Evolutionary conservation across 2,329 filamentous ascomycete genomes (phyloP).

Genomic region (Ophiostoma sp.): DNA sequence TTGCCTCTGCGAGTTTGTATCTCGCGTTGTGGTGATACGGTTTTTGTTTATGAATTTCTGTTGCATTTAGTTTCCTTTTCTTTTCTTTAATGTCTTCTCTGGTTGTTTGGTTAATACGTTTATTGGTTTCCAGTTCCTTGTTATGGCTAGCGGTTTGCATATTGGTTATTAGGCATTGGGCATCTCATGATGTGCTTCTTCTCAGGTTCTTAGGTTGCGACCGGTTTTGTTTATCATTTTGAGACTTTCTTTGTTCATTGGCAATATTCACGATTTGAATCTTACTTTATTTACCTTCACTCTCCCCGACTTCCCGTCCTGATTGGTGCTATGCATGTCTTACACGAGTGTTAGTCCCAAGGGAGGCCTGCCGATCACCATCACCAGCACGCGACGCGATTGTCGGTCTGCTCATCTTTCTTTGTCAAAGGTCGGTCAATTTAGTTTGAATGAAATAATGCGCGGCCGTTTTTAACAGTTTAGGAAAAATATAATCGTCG

Average conservation of each 20-base stretch:
- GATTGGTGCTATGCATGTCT: neutral
- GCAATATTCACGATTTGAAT: neutral
- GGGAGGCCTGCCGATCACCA: neutral
- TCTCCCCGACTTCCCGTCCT: neutral
- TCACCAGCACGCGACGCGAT: neutral
- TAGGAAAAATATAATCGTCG: too few species aligned
- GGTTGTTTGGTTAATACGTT: neutral
- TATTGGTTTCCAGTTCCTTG: neutral
- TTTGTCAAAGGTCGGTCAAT: conserved; percentile 1
- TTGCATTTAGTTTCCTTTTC: neutral
- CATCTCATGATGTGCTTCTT: neutral
- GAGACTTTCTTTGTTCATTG: neutral
- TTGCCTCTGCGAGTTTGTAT: neutral
- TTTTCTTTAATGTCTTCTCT: neutral
- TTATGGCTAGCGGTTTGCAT: neutral
- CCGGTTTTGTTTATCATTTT: neutral
- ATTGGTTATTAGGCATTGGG: neutral
- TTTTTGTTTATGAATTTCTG: neutral
- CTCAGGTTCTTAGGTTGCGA: neutral
- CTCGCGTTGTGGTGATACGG: too few species aligned
- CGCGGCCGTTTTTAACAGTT: too few species aligned
- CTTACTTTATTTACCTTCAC: neutral
- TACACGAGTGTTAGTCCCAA: neutral
- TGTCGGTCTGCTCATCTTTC: neutral
- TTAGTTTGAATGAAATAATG: neutral